These are phyloP conservation scores for Rhodofomes roseus DNA, from an alignment of 1,284 basidiomycete genomes.

Conservation along the genomic window DNA sequence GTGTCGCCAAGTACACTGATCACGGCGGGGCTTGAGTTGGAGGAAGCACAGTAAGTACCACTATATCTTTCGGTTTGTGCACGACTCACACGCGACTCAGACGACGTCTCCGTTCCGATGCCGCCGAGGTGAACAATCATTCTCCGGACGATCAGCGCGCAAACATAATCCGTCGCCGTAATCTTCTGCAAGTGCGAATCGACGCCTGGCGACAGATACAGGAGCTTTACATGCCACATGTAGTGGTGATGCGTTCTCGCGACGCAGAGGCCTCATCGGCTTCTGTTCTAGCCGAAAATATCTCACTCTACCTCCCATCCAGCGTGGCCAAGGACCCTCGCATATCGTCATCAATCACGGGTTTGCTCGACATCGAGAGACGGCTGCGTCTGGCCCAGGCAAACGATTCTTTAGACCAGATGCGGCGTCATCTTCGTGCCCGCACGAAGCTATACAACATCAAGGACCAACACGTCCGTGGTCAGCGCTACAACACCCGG, in stretches of 20 bases:
- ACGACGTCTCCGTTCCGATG: not conserved
- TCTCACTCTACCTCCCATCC: not conserved
- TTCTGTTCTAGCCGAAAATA: not conserved
- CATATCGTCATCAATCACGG: too few species aligned
- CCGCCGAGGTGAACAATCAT: not conserved
- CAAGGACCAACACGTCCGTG: conserved; percentile 3
- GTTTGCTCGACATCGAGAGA: conserved; percentile 25
- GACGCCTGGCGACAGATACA: not conserved
- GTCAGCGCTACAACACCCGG: conserved; percentile 3
- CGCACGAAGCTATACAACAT: not conserved
- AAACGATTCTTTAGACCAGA: conserved; percentile 16
- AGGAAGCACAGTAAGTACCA: not conserved
- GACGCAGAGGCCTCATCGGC: too few species aligned
- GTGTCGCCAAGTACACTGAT: not conserved
- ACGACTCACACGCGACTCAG: not conserved
- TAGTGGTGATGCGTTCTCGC: not conserved
- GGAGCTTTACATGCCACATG: not conserved
- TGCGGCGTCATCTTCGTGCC: conserved; percentile 14
- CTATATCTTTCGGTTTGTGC: too few species aligned
- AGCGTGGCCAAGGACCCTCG: too few species aligned
- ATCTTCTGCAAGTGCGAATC: not conserved
- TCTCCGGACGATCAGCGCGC: not conserved
- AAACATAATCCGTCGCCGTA: not conserved
- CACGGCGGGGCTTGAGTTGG: not conserved
- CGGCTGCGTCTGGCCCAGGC: conserved; percentile 16